Percentiles rank a stretch among this genome's conserved stretches.
Evolutionary conservation across 306 rosid genomes (phyloP).

Genomic region (Vicia sativa): DNA sequence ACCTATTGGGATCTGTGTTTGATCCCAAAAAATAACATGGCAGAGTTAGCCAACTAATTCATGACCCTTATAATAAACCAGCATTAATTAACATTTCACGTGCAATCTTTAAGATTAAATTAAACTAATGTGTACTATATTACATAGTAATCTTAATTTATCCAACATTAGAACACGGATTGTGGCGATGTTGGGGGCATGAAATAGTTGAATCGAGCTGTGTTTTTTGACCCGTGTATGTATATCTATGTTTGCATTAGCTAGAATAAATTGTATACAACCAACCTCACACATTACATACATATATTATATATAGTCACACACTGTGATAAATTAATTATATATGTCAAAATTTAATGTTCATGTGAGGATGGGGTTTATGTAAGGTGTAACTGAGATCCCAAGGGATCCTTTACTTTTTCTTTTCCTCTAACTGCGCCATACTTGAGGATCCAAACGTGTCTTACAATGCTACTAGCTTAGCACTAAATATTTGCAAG

Average conservation of each 20-base stretch:
- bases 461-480: conserved; percentile 32
- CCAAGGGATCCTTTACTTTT: conserved; percentile 47
- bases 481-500: no score
- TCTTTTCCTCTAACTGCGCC: conserved; percentile 50
- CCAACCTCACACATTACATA: conserved; percentile 10
- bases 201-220: conserved; percentile 44
- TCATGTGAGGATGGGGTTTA: conserved; percentile 10
- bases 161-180: conserved; percentile 55
- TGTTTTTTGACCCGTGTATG: conserved; percentile 55
- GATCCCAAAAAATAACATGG: conserved; percentile 38
- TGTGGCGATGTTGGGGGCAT: conserved; percentile 57
- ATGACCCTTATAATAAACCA: conserved; percentile 40
- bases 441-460: conserved; percentile 48
- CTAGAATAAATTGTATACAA: not conserved
- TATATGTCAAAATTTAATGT: conserved; percentile 32
- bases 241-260: conserved; percentile 54
- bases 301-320: not conserved
- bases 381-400: conserved; percentile 36
- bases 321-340: conserved; percentile 6
- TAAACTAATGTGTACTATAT: conserved; percentile 37
- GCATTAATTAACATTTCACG: conserved; percentile 42
- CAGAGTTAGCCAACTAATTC: conserved; percentile 38
- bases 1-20: conserved; percentile 67
- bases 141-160: conserved; percentile 36
- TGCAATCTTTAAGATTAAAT: conserved; percentile 36